Evolutionary conservation across 805 yeast species (phyloP).

Genomic region (Brettanomyces custersianus): DNA sequence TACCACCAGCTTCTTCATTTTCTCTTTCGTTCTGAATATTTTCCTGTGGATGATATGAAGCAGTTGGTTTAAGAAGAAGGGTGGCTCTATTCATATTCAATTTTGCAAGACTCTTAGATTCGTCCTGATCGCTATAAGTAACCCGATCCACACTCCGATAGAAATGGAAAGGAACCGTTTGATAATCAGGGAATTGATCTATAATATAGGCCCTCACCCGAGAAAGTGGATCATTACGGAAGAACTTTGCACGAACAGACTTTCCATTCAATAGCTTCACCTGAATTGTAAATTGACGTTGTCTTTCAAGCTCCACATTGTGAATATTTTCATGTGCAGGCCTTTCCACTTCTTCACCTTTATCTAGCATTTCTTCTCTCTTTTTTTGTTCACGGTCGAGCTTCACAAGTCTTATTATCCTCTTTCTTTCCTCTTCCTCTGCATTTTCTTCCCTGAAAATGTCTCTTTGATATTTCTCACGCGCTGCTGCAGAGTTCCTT

Average conservation of each 20-base stretch:
- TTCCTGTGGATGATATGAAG: slow-evolving; percentile 18
- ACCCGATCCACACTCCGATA: slow-evolving; percentile 49
- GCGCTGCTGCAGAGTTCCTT: slow-evolving; percentile 19
- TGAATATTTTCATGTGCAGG: slow-evolving; percentile 17
- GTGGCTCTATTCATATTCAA: slow-evolving; percentile 63
- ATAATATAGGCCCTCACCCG: slow-evolving; percentile 60
- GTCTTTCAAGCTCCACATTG: slow-evolving; percentile 12
- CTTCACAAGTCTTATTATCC: slow-evolving; percentile 43
- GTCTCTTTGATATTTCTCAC: slow-evolving; percentile 30
- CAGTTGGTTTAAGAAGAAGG: slow-evolving; percentile 56
- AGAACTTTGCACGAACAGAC: slow-evolving; percentile 43
- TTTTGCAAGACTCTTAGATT: slow-evolving; percentile 39
- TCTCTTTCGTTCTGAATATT: slow-evolving; percentile 1
- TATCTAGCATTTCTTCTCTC: slow-evolving; percentile 4
- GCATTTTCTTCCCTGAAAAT: slow-evolving; percentile 25
- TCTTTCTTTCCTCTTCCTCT: slow-evolving; percentile 42
- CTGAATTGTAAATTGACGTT: slow-evolving; percentile 37
- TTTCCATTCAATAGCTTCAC: slow-evolving; percentile 62
- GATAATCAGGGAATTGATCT: slow-evolving; percentile 35
- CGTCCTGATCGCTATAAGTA: slow-evolving; percentile 55
- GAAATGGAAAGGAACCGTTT: slow-evolving; percentile 40
- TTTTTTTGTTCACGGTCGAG: slow-evolving; percentile 33
- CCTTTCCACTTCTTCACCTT: slow-evolving; percentile 3
- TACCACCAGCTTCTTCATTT: neutral
- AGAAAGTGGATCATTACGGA: slow-evolving; percentile 34